Percentiles rank a stretch among this genome's conserved stretches.
phyloP scores from a whole-genome alignment of 2,329 filamentous ascomycete species.

The Phialocephala subalpina region DNA sequence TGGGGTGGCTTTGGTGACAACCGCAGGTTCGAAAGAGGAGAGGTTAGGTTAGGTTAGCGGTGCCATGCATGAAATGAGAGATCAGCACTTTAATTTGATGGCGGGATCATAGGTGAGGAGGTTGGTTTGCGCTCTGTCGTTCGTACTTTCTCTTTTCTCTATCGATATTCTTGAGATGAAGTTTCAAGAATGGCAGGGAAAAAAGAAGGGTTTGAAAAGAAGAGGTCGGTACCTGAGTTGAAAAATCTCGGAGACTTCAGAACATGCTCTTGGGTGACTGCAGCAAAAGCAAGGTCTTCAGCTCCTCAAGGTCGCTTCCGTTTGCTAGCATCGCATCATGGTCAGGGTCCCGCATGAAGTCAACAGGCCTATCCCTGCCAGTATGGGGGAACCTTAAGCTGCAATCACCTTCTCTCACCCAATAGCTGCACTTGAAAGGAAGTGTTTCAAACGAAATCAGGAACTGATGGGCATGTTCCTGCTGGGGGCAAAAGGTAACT shows the following conservation, averaged over 20 bases:
- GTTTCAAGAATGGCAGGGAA: background rate
- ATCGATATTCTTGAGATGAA: background rate
- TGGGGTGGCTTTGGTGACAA: constrained; percentile 9
- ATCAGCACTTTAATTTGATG: constrained; percentile 22
- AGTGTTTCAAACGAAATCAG: too few relatives aligned
- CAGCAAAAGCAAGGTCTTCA: constrained; percentile 7
- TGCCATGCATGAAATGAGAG: constrained; percentile 10
- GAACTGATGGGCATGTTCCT: background rate
- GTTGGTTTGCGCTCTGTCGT: background rate
- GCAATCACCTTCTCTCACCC: background rate
- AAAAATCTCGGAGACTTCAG: too few relatives aligned
- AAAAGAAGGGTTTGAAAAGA: background rate
- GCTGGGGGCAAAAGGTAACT: background rate
- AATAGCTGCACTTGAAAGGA: too few relatives aligned
- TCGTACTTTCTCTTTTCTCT: too few relatives aligned
- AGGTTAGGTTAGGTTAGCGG: too few relatives aligned
- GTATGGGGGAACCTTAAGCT: background rate
- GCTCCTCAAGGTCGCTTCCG: background rate
- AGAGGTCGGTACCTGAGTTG: constrained; percentile 5
- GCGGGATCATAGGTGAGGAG: background rate
- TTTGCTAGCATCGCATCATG: constrained; percentile 5
- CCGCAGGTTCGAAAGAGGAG: too few relatives aligned
- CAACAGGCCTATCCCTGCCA: background rate
- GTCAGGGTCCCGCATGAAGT: background rate
- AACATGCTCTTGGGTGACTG: too few relatives aligned